Percentiles rank a stretch among this genome's conserved stretches.
Conservation (phyloP, 139 green algal species). For the Chlamydomonas schloesseri region DNA sequence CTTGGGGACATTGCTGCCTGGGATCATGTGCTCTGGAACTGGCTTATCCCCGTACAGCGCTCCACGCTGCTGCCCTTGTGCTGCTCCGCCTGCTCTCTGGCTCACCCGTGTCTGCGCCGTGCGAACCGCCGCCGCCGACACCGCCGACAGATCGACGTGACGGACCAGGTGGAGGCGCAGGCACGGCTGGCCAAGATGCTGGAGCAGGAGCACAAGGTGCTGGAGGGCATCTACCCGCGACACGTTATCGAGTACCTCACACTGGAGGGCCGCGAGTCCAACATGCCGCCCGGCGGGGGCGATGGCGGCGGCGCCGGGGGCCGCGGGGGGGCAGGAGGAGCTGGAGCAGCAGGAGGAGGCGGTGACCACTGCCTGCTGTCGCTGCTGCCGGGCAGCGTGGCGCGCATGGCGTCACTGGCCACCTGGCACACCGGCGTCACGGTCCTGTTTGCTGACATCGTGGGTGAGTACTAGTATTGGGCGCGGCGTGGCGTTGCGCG, state of each 20-base stretch:
- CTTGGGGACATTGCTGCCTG: too few relatives aligned
- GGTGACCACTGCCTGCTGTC: neutral
- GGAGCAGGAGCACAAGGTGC: neutral
- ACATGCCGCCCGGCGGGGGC: neutral
- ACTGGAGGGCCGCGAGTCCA: neutral
- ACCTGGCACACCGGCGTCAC: neutral
- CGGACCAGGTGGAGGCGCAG: conserved; percentile 5
- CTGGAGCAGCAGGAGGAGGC: too few relatives aligned
- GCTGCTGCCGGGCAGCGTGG: neutral
- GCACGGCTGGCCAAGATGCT: neutral
- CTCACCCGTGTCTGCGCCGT: too few relatives aligned
- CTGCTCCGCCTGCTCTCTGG: too few relatives aligned
- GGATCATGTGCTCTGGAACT: too few relatives aligned
- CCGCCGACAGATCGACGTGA: neutral
- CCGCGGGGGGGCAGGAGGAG: too few relatives aligned
- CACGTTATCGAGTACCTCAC: conserved; percentile 1
- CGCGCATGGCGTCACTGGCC: neutral
- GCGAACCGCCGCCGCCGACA: too few relatives aligned
- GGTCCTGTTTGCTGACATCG: neutral
- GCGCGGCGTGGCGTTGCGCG: too few relatives aligned
- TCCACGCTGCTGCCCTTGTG: too few relatives aligned
- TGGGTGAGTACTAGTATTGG: too few relatives aligned
- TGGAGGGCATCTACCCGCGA: neutral
- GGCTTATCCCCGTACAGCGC: too few relatives aligned
- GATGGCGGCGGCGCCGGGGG: neutral